Evolutionary conservation across 192 early-diverging fungal genomes (phyloP).

Genomic region (Umbelopsis sp.): DNA sequence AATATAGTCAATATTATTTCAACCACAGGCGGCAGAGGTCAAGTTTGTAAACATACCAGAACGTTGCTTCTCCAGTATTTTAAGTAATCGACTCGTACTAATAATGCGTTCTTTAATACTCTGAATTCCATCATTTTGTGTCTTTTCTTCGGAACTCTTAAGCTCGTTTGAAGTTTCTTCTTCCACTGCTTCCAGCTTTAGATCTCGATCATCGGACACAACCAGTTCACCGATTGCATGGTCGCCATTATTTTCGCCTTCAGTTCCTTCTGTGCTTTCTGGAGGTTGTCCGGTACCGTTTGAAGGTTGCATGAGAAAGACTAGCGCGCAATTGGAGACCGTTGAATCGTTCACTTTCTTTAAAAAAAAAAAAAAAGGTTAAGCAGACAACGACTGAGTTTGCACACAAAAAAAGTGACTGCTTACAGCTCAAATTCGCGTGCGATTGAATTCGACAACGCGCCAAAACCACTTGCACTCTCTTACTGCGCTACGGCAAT

Average conservation of each 20-base stretch:
- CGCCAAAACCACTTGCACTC: neutral
- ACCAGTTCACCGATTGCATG: neutral
- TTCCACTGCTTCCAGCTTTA: neutral
- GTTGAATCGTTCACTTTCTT: neutral
- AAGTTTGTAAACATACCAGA: neutral
- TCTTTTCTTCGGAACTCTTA: neutral
- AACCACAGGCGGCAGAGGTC: too few relatives aligned
- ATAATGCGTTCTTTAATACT: constrained; percentile 8
- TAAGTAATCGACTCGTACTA: neutral
- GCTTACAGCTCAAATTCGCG: neutral
- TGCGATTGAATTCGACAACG: neutral
- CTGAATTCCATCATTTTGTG: neutral
- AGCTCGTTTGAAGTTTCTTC: neutral
- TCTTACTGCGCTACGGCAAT: neutral
- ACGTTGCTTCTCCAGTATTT: neutral
- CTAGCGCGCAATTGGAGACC: neutral
- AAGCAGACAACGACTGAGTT: neutral
- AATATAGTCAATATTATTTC: neutral
- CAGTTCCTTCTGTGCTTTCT: neutral
- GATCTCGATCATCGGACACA: neutral
- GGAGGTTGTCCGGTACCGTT: neutral
- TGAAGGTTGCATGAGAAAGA: neutral
- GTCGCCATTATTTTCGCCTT: neutral
- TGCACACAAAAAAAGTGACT: neutral
- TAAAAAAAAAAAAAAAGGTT: neutral